Evolutionary conservation across 2,329 filamentous ascomycete species (phyloP).

Genomic region (Sporothrix humicola): DNA sequence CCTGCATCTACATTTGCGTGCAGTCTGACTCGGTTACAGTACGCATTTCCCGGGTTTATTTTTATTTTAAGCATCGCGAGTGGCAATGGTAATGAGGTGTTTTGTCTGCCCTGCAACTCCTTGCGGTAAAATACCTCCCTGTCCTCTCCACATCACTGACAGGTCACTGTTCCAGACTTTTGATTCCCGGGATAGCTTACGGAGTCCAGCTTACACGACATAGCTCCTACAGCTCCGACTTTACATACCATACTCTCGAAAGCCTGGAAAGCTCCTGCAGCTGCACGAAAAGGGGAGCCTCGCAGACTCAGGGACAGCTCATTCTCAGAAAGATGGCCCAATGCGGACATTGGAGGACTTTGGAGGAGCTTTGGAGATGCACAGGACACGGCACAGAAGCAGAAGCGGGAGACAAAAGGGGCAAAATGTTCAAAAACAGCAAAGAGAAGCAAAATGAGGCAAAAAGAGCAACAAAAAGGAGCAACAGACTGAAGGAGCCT

Average conservation of each 20-base stretch:
- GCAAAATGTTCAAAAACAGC: not conserved
- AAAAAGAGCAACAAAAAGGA: too few species aligned
- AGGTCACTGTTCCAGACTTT: not conserved
- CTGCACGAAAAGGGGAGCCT: constrained; percentile 14
- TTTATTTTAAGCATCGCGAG: constrained; percentile 16
- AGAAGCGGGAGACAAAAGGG: not conserved
- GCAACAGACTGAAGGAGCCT: too few species aligned
- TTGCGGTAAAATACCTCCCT: too few species aligned
- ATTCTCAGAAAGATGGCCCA: not conserved
- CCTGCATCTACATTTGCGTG: not conserved
- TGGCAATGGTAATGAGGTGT: not conserved
- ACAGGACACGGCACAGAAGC: not conserved
- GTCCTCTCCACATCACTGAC: not conserved
- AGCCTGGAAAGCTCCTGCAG: not conserved
- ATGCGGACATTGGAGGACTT: not conserved
- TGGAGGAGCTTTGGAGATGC: not conserved
- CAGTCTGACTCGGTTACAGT: constrained; percentile 1
- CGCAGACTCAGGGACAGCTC: not conserved
- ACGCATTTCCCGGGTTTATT: constrained; percentile 3
- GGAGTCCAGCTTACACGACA: too few species aligned
- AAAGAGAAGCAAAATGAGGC: not conserved
- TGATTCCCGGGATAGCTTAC: not conserved
- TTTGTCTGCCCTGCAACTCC: not conserved
- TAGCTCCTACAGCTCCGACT: not conserved
- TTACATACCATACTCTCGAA: too few species aligned